Base-by-base conservation (phyloP, 2,329 filamentous ascomycete species). In the Harringtonia aguacate region DNA sequence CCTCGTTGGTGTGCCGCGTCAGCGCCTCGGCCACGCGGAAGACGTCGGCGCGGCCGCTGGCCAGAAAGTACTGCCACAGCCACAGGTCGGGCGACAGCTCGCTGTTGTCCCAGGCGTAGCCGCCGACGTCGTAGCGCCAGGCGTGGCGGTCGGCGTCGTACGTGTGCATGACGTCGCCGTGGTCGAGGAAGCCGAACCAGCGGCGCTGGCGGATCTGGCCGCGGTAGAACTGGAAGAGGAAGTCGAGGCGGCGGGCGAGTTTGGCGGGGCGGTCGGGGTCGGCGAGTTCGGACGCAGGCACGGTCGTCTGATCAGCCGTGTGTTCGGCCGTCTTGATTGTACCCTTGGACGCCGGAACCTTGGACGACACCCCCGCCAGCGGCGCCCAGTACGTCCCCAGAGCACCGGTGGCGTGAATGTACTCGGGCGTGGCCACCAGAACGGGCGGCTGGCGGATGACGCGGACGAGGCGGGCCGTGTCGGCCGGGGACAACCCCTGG, bases 71-170 rank as follows among this genome's bases (percentile, higher is more conserved):
- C 4, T 68, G 69, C 77, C 77, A 81, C 51, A 81, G 70, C 60
- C 73, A 81, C 3, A 80, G 57, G 50, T 81, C 76, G 0, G 77
- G 73, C 0, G 76, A 80, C 0, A 81, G 63, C 54, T 81, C 77
- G 0, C 72, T 77, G 53, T 81, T 81, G 39, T 80, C 77, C 77
- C 77, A 81, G 0, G 75, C 76, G 46, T 75, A 81, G 0, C 77
- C 77, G 4, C 77, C 77, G 17, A 81, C 57, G 37, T 81, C 77
- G 45, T 80, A 81, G 1, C 74, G 67, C 77, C 77, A 81, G 1
- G 64, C 65, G 48, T 80, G 77, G 5, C 77, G 63, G 53, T 79
- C 69, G 0, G 55, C 50, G 41, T 81, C 77, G 47, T 81, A 81
- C 0, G 74, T 73, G 51, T 81, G 77, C 65, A 76, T 75, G 34